Evolutionary conservation across 2,329 filamentous ascomycete species (phyloP).

Genomic region (Pestalotiopsis fici): DNA sequence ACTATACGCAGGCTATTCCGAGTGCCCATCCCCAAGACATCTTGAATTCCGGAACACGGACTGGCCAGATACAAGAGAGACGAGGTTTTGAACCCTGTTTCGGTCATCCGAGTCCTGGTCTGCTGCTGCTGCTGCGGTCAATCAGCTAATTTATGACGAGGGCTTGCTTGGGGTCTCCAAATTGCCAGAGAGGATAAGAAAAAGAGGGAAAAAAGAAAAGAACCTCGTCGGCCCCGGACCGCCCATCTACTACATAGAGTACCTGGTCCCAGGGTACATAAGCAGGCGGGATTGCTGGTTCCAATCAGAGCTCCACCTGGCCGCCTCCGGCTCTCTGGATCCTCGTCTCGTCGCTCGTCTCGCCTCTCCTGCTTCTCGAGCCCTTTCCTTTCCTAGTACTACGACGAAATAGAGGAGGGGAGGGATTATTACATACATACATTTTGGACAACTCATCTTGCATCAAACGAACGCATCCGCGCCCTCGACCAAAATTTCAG

Average conservation of each 20-base stretch:
- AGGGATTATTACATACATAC: not conserved
- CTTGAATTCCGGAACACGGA: not conserved
- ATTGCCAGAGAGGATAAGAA: no score
- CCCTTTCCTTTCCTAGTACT: not conserved
- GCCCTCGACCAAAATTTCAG: conserved; percentile 27
- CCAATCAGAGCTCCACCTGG: not conserved
- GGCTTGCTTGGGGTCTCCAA: not conserved
- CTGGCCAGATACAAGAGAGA: not conserved
- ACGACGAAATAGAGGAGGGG: not conserved
- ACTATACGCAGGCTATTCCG: not conserved
- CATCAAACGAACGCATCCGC: conserved; percentile 31
- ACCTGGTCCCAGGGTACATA: not conserved
- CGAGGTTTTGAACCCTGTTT: not conserved
- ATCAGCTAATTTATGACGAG: not conserved
- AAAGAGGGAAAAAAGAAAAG: not conserved
- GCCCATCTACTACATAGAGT: not conserved
- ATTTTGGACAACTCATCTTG: conserved; percentile 39
- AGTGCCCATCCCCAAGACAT: not conserved
- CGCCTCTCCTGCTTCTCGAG: not conserved
- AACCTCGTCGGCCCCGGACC: not conserved
- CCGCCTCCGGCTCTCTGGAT: not conserved
- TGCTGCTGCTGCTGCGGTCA: no score
- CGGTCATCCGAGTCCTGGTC: not conserved
- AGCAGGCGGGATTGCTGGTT: not conserved
- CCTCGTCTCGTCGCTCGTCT: not conserved